phyloP scores from a whole-genome alignment of 2,329 filamentous ascomycete genomes.

The Juglanconis oblonga region DNA sequence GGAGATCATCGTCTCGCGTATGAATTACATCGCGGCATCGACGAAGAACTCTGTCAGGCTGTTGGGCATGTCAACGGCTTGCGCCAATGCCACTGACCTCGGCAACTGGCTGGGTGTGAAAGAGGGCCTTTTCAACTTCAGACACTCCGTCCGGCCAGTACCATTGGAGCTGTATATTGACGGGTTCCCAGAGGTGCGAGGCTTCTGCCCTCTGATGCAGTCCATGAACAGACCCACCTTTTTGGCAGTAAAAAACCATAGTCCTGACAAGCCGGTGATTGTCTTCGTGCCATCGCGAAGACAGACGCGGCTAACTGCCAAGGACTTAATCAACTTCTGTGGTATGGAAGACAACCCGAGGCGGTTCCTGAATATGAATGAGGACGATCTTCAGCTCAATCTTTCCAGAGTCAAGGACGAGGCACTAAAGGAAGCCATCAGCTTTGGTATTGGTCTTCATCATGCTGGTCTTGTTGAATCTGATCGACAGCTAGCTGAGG shows the following conservation, averaged over 20 bases:
- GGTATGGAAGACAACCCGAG: conserved; percentile 98
- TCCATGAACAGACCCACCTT: conserved; percentile 99
- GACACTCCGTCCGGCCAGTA: conserved; percentile 93
- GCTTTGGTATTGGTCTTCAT: conserved; percentile 94
- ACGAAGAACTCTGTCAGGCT: conserved; percentile 86
- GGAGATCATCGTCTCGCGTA: conserved; percentile 89
- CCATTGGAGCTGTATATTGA: conserved; percentile 96
- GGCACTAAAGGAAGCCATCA: conserved; percentile 86
- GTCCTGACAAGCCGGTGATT: conserved; percentile 93
- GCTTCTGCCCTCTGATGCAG: conserved; percentile 97
- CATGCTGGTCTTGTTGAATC: conserved; percentile 96
- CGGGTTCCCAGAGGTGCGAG: conserved; percentile 90
- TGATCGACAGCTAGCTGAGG: conserved; percentile 86
- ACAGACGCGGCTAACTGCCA: conserved; percentile 91
- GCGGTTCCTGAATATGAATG: conserved; percentile 88
- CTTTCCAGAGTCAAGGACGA: conserved; percentile 91
- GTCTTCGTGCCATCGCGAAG: conserved; percentile 95
- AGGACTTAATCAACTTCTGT: conserved; percentile 94
- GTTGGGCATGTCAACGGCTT: conserved; percentile 98
- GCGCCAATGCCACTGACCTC: conserved; percentile 90
- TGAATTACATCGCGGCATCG: conserved; percentile 98
- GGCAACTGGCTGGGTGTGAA: conserved; percentile 98
- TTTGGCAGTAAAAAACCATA: conserved; percentile 93
- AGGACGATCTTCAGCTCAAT: conserved; percentile 87
- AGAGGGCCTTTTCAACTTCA: conserved; percentile 93